Evolutionary conservation across 176 grass and related monocot species (phyloP), one percentile per base, ranked within the genome.

Genomic region (Typha latifolia): DNA sequence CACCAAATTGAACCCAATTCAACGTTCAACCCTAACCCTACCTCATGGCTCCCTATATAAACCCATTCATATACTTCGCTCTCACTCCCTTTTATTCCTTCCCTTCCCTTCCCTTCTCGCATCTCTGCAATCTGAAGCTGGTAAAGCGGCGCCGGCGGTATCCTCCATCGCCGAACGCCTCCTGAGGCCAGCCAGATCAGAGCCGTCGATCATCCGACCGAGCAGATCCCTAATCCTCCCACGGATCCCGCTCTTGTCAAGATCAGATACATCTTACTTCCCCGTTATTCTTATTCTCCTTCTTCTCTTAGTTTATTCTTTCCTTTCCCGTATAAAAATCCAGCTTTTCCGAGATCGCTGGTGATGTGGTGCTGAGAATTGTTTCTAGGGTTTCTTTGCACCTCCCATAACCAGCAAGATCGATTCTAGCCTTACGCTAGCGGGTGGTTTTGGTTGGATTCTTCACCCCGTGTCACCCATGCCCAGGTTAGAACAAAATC

Each of bases 151-250:
- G 79, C 71, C 65, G 74, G 65, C 68, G 32, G 5, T 34, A 6
- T 74, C 61, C 57, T 31, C 78, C 64, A 66, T 78, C 81, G 69
- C 19, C 78, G 56, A 81, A 77, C 76, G 81, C 72, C 79, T 67
- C 14, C 69, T 74, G 56, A 84, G 66, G 3, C 78, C 84, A 87
- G 81, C 86, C 11, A 85, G 34, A 87, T 57, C 55, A 65, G 18
- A 77, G 14, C 49, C 47, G 72, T 84, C 91, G 91, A 82, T 90
- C 91, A 72, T 61, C 91, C 87, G 91, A 87, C 84, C 79, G 79
- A 90, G 78, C 81, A 67, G 75, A 48, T 86, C 72, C 18, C 63
- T 26, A 63, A 48, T 29, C 11, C 49, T 4, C 3, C 27, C 81
- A 83, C 79, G 61, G 32, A 72, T 81, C 62, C 66, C 66, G 81